A percentile compares a stretch with the other conserved stretches of the same genome.
Evolutionary conservation across 192 early-diverging fungal species (phyloP).

Genomic region (Backusella luteola): DNA sequence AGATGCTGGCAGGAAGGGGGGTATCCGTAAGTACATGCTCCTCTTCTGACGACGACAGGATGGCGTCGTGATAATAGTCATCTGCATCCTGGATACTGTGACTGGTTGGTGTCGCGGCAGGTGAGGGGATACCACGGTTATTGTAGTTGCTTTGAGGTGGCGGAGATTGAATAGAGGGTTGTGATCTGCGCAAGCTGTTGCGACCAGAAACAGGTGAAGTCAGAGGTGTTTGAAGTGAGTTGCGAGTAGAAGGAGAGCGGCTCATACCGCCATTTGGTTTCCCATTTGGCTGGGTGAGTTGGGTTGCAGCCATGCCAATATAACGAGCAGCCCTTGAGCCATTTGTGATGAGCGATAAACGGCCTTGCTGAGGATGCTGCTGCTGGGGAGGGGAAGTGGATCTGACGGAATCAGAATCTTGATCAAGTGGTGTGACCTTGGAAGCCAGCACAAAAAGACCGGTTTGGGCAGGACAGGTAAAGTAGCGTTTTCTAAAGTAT

Average conservation of each 20-base stretch:
- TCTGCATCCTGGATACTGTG: slow-evolving; percentile 16
- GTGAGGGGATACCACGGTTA: background rate
- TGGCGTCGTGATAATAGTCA: slow-evolving; percentile 16
- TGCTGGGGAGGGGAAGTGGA: slow-evolving; percentile 21
- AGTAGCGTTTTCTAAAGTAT: slow-evolving; percentile 58
- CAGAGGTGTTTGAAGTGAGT: slow-evolving; percentile 5
- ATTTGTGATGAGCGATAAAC: slow-evolving; percentile 44
- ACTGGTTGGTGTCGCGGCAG: slow-evolving; percentile 12
- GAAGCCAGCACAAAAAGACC: slow-evolving; percentile 74
- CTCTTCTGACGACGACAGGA: slow-evolving; percentile 11
- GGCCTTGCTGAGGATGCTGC: slow-evolving; percentile 30
- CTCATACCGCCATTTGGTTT: background rate
- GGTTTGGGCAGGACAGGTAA: slow-evolving; percentile 63
- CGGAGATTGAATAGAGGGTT: background rate
- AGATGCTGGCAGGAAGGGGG: slow-evolving; percentile 23
- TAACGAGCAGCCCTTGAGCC: slow-evolving; percentile 60
- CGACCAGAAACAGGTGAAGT: slow-evolving; percentile 4
- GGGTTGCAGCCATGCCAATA: slow-evolving; percentile 54
- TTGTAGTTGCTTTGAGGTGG: background rate
- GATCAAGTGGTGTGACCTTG: slow-evolving; percentile 38
- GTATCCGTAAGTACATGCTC: slow-evolving; percentile 21
- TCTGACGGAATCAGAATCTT: slow-evolving; percentile 22
- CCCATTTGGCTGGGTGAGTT: slow-evolving; percentile 36
- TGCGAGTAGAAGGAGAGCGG: background rate
- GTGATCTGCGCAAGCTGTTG: background rate